A percentile compares a stretch with the other conserved stretches of the same genome.
Conservation (phyloP, 2,329 filamentous ascomycete genomes). For the Macroventuria anomochaeta region DNA sequence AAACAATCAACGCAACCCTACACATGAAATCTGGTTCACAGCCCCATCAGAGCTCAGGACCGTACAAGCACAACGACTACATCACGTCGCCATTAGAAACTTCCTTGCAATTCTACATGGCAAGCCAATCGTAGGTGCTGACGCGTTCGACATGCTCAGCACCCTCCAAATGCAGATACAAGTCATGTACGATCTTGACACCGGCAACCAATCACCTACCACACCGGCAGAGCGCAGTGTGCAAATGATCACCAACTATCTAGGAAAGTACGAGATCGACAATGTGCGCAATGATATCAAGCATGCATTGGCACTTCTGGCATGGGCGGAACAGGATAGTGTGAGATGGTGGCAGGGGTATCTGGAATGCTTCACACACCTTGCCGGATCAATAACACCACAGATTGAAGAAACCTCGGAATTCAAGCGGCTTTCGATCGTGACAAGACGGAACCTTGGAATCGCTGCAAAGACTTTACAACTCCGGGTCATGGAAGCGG, state of each 20-base stretch:
- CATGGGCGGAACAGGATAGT: constrained; percentile 68
- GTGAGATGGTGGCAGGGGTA: constrained; percentile 72
- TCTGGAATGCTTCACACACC: constrained; percentile 71
- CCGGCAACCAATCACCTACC: constrained; percentile 30
- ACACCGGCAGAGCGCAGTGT: constrained; percentile 56
- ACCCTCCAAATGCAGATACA: constrained; percentile 69
- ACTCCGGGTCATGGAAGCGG: constrained; percentile 66
- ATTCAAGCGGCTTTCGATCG: constrained; percentile 65
- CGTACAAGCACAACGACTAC: constrained; percentile 59
- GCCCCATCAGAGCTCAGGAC: constrained; percentile 58
- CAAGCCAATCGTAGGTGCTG: constrained; percentile 69
- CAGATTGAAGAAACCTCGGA: constrained; percentile 60
- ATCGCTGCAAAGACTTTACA: constrained; percentile 67
- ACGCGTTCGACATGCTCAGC: constrained; percentile 67
- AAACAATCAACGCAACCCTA: constrained; percentile 29
- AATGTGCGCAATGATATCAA: constrained; percentile 68
- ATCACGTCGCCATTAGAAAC: constrained; percentile 72
- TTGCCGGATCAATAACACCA: constrained; percentile 63
- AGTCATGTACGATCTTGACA: constrained; percentile 58
- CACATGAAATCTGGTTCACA: constrained; percentile 66
- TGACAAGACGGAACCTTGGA: constrained; percentile 68
- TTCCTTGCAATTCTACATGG: constrained; percentile 70
- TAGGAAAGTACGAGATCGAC: constrained; percentile 65
- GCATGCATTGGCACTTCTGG: constrained; percentile 66
- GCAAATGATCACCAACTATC: constrained; percentile 66